These are phyloP conservation scores for Phytophthora pinifolia DNA, from an alignment of 352 stramenopile species.

Conservation along the genomic window DNA sequence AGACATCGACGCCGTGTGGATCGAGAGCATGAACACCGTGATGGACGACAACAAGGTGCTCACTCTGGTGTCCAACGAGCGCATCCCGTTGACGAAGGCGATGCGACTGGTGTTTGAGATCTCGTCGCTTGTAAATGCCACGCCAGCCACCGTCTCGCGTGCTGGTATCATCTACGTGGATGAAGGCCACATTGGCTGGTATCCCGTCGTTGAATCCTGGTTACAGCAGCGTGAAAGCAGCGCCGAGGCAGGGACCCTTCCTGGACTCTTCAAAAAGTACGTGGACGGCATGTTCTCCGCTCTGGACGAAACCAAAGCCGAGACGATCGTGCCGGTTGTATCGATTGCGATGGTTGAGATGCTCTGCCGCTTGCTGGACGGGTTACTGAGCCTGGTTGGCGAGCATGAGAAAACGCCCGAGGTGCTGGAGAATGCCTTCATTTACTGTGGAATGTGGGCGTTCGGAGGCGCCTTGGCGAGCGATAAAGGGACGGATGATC, in stretches of 20 bases:
- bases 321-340: conserved; percentile 53
- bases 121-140: conserved; percentile 95
- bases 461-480: conserved; percentile 94
- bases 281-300: conserved; percentile 83
- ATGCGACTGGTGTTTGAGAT: conserved; percentile 99
- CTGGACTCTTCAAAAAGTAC: conserved; percentile 93
- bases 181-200: conserved; percentile 91
- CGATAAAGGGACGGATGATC: conserved; percentile 72
- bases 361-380: conserved; percentile 94
- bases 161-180: conserved; percentile 98
- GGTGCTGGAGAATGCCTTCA: conserved; percentile 94
- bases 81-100: conserved; percentile 93
- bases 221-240: conserved; percentile 75
- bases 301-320: conserved; percentile 68
- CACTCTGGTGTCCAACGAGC: conserved; percentile 97
- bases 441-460: conserved; percentile 95
- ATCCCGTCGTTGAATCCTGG: conserved; percentile 94
- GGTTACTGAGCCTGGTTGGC: conserved; percentile 71
- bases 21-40: conserved; percentile 93
- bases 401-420: conserved; percentile 86
- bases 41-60: conserved; percentile 95
- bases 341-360: conserved; percentile 83
- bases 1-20: conserved; percentile 95
- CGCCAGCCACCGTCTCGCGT: conserved; percentile 95
- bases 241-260: conserved; percentile 83